Evolutionary conservation across 2,329 filamentous ascomycete genomes (phyloP).

Genomic region (Penicillium sp.): DNA sequence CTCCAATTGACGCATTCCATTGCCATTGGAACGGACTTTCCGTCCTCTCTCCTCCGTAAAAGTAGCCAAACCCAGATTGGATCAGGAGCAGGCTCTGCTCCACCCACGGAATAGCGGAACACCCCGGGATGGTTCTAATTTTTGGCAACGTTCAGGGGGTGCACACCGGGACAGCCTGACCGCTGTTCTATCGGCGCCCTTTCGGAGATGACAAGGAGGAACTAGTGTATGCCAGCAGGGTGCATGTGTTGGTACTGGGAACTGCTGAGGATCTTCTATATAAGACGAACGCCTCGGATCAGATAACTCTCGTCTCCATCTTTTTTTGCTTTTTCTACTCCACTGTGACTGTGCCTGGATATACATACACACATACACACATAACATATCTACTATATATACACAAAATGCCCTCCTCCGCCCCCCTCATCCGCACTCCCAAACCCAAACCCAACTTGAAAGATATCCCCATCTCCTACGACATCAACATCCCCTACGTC

Average conservation of each 20-base stretch:
- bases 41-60: too few relatives aligned
- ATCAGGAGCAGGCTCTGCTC: too few relatives aligned
- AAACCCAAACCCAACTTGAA: too few relatives aligned
- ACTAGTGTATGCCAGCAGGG: constrained; percentile 23
- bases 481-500: constrained; percentile 56
- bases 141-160: background rate
- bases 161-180: too few relatives aligned
- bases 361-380: too few relatives aligned
- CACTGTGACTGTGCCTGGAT: background rate
- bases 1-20: too few relatives aligned
- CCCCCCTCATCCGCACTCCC: constrained; percentile 34
- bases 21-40: too few relatives aligned
- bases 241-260: too few relatives aligned
- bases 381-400: too few relatives aligned
- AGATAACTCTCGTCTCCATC: constrained; percentile 7
- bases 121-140: background rate
- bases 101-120: background rate
- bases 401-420: constrained; percentile 37
- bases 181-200: constrained; percentile 10
- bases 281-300: constrained; percentile 7
- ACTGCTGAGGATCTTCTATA: background rate
- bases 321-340: constrained; percentile 13
- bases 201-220: constrained; percentile 13
- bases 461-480: constrained; percentile 48
- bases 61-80: too few relatives aligned